Percentiles rank a stretch among this genome's conserved stretches.
phyloP scores from a whole-genome alignment of 2,329 filamentous ascomycete species.

The Drechmeria coniospora region DNA sequence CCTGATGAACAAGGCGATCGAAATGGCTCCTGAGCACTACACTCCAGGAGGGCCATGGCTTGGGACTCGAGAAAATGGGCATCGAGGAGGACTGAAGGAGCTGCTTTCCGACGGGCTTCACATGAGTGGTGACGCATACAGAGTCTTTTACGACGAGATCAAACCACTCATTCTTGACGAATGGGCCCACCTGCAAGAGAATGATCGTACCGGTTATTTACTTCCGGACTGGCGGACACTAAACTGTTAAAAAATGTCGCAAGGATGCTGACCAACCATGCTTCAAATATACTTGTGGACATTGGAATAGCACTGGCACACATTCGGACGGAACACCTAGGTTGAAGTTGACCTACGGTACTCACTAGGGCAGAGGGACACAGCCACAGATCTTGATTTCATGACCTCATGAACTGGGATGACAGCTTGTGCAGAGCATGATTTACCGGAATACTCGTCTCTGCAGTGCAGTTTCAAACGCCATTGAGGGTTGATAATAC shows the following conservation, averaged over 20 bases:
- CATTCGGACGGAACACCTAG: no score
- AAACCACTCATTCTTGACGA: conserved; percentile 30
- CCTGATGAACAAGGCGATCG: conserved; percentile 56
- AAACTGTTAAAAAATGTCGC: conserved; percentile 2
- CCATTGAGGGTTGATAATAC: no score
- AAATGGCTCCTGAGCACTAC: conserved; percentile 40
- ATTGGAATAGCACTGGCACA: no score
- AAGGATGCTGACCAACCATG: no score
- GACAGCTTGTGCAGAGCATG: no score
- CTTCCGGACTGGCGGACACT: conserved; percentile 33
- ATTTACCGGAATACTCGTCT: no score
- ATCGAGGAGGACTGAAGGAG: conserved; percentile 32
- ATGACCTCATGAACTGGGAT: no score
- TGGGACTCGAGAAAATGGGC: conserved; percentile 33
- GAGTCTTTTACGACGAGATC: conserved; percentile 33
- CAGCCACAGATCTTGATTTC: no score
- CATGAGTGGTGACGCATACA: conserved; percentile 37
- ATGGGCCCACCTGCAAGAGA: conserved; percentile 20
- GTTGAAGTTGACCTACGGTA: no score
- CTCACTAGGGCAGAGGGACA: no score
- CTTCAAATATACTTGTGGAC: no score
- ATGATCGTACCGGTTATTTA: conserved; percentile 23
- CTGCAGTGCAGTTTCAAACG: no score
- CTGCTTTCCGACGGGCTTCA: conserved; percentile 45
- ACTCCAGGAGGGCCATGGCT: conserved; percentile 30